Conservation (phyloP, 2,329 filamentous ascomycete genomes). For the Aspergillus sergii region DNA sequence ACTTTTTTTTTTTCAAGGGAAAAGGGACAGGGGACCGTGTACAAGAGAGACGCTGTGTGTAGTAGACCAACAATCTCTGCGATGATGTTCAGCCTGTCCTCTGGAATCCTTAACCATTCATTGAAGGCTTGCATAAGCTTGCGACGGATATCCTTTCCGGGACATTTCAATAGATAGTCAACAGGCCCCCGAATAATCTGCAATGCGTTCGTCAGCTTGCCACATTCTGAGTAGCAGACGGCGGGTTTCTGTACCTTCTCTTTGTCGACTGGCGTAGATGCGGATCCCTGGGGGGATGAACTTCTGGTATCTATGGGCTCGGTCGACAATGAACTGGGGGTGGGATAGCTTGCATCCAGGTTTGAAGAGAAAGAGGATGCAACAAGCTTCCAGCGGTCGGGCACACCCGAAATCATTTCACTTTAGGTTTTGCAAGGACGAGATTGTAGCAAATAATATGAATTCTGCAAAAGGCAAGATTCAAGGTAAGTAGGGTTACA, state of each 20-base stretch:
- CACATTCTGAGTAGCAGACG: rapidly evolving
- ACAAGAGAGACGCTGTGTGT: constrained; percentile 48
- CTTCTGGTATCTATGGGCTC: neutral
- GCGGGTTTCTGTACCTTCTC: neutral
- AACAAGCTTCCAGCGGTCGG: neutral
- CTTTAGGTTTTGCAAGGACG: neutral
- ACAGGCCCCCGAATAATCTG: neutral
- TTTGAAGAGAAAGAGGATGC: neutral
- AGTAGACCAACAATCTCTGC: constrained; percentile 45
- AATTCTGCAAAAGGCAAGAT: no score
- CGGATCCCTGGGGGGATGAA: neutral
- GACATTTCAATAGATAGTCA: constrained; percentile 14
- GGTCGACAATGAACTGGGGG: neutral
- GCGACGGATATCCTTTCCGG: constrained; percentile 47
- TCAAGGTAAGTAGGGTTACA: no score
- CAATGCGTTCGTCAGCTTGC: neutral
- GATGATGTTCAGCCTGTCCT: constrained; percentile 42
- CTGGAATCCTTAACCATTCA: constrained; percentile 46
- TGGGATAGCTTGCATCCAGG: neutral
- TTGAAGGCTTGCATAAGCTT: constrained; percentile 49
- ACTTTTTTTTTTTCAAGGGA: neutral
- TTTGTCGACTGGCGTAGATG: neutral
- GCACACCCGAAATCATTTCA: neutral
- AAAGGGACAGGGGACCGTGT: neutral
- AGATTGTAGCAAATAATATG: neutral